Evolutionary conservation across 805 yeast genomes (phyloP).

Genomic region (Zygosaccharomyces kombuchaensis): DNA sequence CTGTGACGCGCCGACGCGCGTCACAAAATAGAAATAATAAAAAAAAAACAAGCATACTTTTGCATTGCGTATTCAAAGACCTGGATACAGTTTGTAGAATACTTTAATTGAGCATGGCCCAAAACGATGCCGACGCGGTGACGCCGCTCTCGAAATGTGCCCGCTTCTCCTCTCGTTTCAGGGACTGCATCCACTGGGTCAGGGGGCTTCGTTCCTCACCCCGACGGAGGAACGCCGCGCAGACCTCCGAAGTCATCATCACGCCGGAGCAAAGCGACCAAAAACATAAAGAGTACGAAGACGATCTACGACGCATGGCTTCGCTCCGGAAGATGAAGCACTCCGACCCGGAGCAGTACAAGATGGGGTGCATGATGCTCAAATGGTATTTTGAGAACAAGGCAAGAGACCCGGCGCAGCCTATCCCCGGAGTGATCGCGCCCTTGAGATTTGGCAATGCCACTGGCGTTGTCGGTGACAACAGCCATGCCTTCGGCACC

Average conservation of each 20-base stretch:
- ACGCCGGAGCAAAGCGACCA: slow-evolving; percentile 1
- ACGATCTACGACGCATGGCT: slow-evolving; percentile 1
- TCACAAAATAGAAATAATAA: slow-evolving; percentile 1
- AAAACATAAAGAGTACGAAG: slow-evolving; percentile 4
- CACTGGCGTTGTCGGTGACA: no score
- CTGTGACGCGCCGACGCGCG: slow-evolving; percentile 21
- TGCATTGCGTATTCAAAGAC: neutral
- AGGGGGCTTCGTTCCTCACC: neutral
- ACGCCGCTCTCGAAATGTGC: neutral
- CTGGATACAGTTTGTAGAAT: neutral
- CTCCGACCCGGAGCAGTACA: neutral
- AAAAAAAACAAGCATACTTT: neutral
- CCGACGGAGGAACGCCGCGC: neutral
- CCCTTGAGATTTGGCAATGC: neutral
- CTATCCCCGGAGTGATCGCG: neutral
- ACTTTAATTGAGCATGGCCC: neutral
- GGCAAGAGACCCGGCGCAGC: neutral
- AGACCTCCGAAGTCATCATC: neutral
- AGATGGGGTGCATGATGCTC: slow-evolving; percentile 7
- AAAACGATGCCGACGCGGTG: no score
- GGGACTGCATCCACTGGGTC: neutral
- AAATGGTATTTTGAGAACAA: slow-evolving; percentile 7
- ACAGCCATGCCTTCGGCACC: no score
- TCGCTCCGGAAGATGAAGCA: neutral
- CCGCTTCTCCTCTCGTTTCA: neutral